Evolutionary conservation across 2,329 filamentous ascomycete species (phyloP).

Genomic region (Colletotrichum incanum): DNA sequence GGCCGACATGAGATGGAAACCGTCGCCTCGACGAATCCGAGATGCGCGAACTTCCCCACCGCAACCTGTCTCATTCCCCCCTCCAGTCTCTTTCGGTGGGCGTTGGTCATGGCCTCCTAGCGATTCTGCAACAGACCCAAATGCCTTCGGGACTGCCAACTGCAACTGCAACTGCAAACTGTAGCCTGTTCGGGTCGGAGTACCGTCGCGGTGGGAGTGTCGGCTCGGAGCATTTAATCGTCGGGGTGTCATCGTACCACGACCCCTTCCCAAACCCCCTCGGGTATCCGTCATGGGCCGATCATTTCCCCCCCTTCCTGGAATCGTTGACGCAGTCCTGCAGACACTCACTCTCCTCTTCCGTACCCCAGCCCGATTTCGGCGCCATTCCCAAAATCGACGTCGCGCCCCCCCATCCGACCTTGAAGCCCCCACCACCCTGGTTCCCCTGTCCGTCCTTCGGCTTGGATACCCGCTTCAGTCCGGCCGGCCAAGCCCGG

Average conservation of each 20-base stretch:
- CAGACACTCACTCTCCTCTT: background rate
- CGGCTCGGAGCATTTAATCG: constrained; percentile 25
- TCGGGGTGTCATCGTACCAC: constrained; percentile 6
- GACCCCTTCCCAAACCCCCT: background rate
- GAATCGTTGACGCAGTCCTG: constrained; percentile 16
- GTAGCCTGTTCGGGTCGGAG: constrained; percentile 19
- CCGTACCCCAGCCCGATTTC: constrained; percentile 12
- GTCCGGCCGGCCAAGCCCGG: constrained; percentile 30
- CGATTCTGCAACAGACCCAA: constrained; percentile 7
- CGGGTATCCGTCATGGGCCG: constrained; percentile 4
- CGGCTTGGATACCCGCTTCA: constrained; percentile 10
- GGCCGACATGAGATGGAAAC: constrained; percentile 12
- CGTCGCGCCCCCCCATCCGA: background rate
- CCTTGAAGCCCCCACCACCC: too few species aligned
- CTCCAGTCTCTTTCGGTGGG: background rate
- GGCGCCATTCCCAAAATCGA: constrained; percentile 8
- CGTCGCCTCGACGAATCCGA: constrained; percentile 6
- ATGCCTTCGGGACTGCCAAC: background rate
- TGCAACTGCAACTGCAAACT: background rate
- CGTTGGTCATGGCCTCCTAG: background rate
- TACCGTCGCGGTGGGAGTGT: constrained; percentile 4
- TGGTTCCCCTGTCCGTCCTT: background rate
- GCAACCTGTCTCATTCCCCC: background rate
- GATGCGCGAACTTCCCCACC: background rate
- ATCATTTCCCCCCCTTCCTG: constrained; percentile 3